Conservation (phyloP, 2,329 filamentous ascomycete species). For the Ceratocystis colombiana region DNA sequence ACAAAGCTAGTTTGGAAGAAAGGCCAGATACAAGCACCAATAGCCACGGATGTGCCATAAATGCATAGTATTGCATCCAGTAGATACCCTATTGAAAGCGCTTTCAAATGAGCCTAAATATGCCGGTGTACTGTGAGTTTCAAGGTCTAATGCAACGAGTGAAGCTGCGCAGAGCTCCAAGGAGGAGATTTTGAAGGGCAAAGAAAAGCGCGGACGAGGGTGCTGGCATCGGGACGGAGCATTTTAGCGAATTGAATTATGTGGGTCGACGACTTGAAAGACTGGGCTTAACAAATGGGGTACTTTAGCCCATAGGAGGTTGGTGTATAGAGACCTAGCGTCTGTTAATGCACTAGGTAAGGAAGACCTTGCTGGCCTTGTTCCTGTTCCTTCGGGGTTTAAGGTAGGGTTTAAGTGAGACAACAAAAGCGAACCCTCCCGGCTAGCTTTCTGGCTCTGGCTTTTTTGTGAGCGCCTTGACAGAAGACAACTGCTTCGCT, state of each 20-base stretch:
- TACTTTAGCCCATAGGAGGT: not conserved
- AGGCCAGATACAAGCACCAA: not conserved
- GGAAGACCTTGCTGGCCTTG: constrained; percentile 10
- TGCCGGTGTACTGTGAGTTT: not conserved
- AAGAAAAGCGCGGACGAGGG: constrained; percentile 22
- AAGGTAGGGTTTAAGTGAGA: constrained; percentile 14
- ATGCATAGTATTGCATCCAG: no score
- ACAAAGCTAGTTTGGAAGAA: not conserved
- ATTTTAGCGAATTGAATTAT: constrained; percentile 24
- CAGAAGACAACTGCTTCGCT: not conserved
- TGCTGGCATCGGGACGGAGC: constrained; percentile 22
- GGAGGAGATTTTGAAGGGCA: constrained; percentile 19
- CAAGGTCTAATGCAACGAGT: constrained; percentile 3
- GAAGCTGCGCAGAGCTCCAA: constrained; percentile 1
- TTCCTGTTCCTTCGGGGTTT: constrained; percentile 16
- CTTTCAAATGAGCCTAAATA: constrained; percentile 23
- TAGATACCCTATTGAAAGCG: constrained; percentile 8
- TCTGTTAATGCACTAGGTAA: constrained; percentile 7
- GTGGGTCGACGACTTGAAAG: constrained; percentile 10
- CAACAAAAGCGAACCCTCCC: constrained; percentile 6
- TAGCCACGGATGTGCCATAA: not conserved
- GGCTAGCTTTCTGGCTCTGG: not conserved
- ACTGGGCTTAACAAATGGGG: constrained; percentile 13
- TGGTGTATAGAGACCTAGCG: not conserved
- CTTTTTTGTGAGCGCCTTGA: not conserved